These are phyloP conservation scores for Lactarius evosmus DNA, from an alignment of 768 basidiomycete species.

Conservation along the genomic window DNA sequence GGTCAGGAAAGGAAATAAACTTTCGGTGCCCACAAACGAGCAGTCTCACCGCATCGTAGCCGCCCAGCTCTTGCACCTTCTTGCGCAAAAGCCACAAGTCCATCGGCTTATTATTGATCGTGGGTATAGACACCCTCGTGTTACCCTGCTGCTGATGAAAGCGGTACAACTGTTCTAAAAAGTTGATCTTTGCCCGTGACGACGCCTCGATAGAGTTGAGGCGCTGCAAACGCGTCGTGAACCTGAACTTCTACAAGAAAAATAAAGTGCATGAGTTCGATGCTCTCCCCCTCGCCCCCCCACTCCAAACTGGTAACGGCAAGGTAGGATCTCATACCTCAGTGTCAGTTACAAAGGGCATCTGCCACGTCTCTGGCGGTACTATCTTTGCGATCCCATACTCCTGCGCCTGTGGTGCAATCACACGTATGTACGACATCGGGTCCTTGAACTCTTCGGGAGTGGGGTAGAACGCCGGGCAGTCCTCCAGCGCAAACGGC, in stretches of 20 bases:
- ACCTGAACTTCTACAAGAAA: conserved; percentile 71
- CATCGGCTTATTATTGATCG: conserved; percentile 87
- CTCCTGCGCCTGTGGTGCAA: conserved; percentile 63
- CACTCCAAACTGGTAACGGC: conserved; percentile 3
- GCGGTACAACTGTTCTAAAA: conserved; percentile 93
- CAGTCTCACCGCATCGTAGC: conserved; percentile 72
- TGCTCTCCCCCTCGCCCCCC: conserved; percentile 31
- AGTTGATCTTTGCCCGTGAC: conserved; percentile 94
- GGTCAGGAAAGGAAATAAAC: background rate
- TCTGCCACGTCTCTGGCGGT: conserved; percentile 90
- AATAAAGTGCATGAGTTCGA: conserved; percentile 25
- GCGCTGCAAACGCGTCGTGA: conserved; percentile 91
- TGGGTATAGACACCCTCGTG: conserved; percentile 85
- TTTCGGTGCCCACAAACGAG: background rate
- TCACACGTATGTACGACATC: conserved; percentile 86
- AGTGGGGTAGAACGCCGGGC: conserved; percentile 85
- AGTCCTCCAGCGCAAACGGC: conserved; percentile 84
- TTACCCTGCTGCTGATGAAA: conserved; percentile 97
- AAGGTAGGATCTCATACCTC: conserved; percentile 53
- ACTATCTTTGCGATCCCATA: conserved; percentile 96
- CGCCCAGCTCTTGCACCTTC: conserved; percentile 87
- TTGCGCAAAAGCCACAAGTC: conserved; percentile 93
- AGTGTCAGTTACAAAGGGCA: conserved; percentile 93
- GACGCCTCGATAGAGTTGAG: conserved; percentile 97
- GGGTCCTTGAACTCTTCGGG: conserved; percentile 92